Conservation (phyloP, 148 eudicot species). For the Cornus suecica region DNA sequence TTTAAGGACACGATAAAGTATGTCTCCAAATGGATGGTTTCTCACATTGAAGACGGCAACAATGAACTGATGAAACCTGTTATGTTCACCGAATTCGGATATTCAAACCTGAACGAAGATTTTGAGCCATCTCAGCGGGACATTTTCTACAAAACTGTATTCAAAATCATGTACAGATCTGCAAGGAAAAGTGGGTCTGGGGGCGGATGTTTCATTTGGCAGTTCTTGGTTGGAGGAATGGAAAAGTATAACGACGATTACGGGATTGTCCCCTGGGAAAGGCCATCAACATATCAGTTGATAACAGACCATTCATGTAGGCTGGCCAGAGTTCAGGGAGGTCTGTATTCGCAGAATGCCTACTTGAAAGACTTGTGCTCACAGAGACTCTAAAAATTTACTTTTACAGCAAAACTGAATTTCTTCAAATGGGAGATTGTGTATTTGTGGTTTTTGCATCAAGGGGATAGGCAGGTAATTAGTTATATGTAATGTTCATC, state of each 20-base stretch:
- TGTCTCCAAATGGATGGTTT: constrained; percentile 64
- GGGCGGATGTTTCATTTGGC: constrained; percentile 82
- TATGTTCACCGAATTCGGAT: constrained; percentile 80
- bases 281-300: constrained; percentile 49
- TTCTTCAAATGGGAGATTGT: neutral
- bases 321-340: constrained; percentile 41
- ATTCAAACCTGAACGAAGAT: constrained; percentile 55
- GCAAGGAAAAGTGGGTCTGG: constrained; percentile 62
- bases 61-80: constrained; percentile 75
- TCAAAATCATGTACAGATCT: constrained; percentile 53
- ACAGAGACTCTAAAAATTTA: constrained; percentile 16
- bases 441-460: neutral
- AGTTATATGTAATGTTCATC: neutral
- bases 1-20: constrained; percentile 68
- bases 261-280: constrained; percentile 75
- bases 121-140: constrained; percentile 70
- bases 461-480: neutral
- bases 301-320: constrained; percentile 72
- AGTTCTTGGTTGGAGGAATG: constrained; percentile 88
- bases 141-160: constrained; percentile 55
- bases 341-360: constrained; percentile 32
- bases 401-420: neutral
- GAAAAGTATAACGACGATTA: constrained; percentile 75
- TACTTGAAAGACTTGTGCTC: constrained; percentile 47
- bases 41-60: constrained; percentile 89